Evolutionary conservation across 2,329 filamentous ascomycete genomes (phyloP), one percentile per base, ranked within the genome.

Genomic region (Biscogniauxia mediterranea): DNA sequence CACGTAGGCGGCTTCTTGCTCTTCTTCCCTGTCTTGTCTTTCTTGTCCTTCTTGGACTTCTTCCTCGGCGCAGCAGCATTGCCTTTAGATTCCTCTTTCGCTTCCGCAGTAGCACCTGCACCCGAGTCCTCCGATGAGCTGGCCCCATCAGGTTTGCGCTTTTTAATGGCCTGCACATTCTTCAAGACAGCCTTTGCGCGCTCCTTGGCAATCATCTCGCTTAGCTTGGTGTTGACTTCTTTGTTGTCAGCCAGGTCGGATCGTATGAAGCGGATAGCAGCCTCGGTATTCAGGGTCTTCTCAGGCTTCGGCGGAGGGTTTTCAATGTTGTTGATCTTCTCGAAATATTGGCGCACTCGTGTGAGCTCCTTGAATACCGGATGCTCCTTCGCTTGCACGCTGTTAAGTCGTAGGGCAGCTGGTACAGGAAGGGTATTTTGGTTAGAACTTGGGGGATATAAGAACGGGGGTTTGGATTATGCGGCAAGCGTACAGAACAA

Each of bases 261-360:
- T 72, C 89, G 92, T 69, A 99, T 88, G 62, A 99, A 91, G 56
- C 94, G 85, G 56, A 85, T 86, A 15, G 92, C 91, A 5, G 92
- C 93, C 66, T 86, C 85, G 69, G 90, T 93, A 72, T 97, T 85
- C 64, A 91, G 78, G 1, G 79, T 83, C 62, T 77, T 71, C 51
- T 76, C 80, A 32, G 83, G 82, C 70, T 85, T 80, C 57, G 79
- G 76, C 3, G 83, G 82, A 1, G 85, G 84, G 6, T 81, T 83
- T 76, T 97, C 93, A 2, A 87, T 84, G 15, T 82, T 80, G 72
- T 95, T 92, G 74, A 98, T 94, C 80, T 98, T 99, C 62, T 85
- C 87, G 77, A 97, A 96, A 76, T 98, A 98, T 73, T 93, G 90
- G 75, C 89, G 92, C 58, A 98, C 89, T 60, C 95, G 88, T 61